Base-by-base conservation (phyloP, 2,329 filamentous ascomycete genomes). In the Exserohilum rostratum region DNA sequence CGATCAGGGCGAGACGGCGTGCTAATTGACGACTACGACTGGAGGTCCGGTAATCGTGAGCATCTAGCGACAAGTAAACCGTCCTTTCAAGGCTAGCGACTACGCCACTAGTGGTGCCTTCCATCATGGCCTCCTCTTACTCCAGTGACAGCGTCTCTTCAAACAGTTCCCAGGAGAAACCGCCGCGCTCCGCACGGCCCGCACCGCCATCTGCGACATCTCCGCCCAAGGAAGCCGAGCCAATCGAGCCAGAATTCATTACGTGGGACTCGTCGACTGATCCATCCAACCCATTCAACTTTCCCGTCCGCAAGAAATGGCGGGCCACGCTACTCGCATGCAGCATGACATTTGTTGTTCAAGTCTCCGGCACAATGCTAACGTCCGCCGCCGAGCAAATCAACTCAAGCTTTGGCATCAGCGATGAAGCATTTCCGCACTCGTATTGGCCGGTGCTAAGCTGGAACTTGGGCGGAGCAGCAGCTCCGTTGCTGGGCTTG, bases 381-480 rank as follows among this genome's bases (percentile, higher is more conserved):
- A 71, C 69, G 3, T 69, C 66, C 18, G 71, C 68, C 1, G 68
- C 68, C 9, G 60, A 66, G 22, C 66, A 69, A 63, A 78, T 78
- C 46, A 71, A 70, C 55, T 61, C 73, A 13, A 73, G 76, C 40
- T 77, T 81, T 52, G 53, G 72, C 35, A 64, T 78, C 20, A 74
- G 66, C 42, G 70, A 79, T 39, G 66, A 68, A 15, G 44, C 47
- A 0, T 79, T 79, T 45, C 76, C 77, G 11, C 64, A 77, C 50
- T 73, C 72, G 9, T 78, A 76, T 53, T 79, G 75, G 72, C 68
- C 73, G 2, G 72, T 76, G 0, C 67, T 77, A 5, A 74, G 71
- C 5, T 79, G 77, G 78, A 76, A 73, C 15, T 46, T 79, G 1
- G 78, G 77, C 1, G 78, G 72, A 7, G 79, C 76, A 3, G 56